Conservation (phyloP, 202 grass and related monocot genomes). For the Panicum hallii region DNA sequence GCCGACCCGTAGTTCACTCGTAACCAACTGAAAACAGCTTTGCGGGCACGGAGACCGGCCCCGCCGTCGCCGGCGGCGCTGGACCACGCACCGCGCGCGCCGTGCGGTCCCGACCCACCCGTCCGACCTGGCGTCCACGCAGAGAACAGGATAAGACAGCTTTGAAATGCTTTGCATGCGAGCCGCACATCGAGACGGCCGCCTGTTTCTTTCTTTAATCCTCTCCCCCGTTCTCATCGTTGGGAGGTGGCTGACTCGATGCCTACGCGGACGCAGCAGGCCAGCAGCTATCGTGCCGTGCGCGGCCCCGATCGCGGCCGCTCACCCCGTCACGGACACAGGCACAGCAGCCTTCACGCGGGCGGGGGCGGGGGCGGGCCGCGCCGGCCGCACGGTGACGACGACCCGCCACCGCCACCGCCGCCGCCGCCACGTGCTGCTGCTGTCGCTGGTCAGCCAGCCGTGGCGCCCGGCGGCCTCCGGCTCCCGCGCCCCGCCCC, state of each 20-base stretch:
- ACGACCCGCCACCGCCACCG: neutral
- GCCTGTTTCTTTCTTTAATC: neutral
- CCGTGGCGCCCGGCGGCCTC: neutral
- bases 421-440: neutral
- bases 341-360: neutral
- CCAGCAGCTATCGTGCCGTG: neutral
- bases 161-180: conserved; percentile 1
- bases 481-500: neutral
- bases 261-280: conserved; percentile 27
- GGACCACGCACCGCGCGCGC: neutral
- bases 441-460: neutral
- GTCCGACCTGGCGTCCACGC: conserved; percentile 41
- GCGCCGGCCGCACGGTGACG: neutral
- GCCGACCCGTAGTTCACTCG: neutral
- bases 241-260: conserved; percentile 31
- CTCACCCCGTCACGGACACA: neutral
- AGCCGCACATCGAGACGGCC: neutral
- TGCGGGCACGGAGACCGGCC: neutral
- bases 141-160: conserved; percentile 28
- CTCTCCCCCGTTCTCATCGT: neutral
- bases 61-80: conserved; percentile 15
- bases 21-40: neutral
- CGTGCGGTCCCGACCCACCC: conserved; percentile 12
- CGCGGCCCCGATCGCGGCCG: neutral
- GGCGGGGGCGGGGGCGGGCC: too few relatives aligned